These are phyloP conservation scores for Sordariomycetes sp. DNA, from an alignment of 2,329 filamentous ascomycete species.

Conservation along the genomic window DNA sequence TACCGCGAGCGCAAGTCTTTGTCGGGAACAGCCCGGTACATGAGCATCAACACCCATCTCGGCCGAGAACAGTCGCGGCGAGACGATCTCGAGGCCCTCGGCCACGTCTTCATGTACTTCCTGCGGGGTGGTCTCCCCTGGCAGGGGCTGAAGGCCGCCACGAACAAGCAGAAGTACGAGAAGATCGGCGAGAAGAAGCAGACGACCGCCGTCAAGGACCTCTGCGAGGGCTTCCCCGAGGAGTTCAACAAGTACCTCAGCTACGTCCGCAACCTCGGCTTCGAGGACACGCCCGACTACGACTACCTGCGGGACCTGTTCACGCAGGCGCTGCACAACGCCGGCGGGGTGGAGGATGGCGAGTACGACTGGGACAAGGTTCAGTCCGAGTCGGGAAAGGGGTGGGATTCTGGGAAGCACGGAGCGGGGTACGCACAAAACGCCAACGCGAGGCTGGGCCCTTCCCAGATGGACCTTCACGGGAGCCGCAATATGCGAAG, in stretches of 20 bases:
- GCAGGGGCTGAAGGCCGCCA: slow-evolving; percentile 64
- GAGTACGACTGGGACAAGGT: slow-evolving; percentile 99
- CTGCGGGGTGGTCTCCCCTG: slow-evolving; percentile 60
- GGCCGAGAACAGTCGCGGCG: slow-evolving; percentile 91
- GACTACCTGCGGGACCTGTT: slow-evolving; percentile 95
- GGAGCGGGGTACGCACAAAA: slow-evolving; percentile 60
- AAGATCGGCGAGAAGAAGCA: slow-evolving; percentile 99
- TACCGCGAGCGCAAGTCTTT: slow-evolving; percentile 95
- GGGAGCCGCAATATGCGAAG: slow-evolving; percentile 58
- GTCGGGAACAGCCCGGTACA: slow-evolving; percentile 93
- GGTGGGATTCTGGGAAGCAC: slow-evolving; percentile 68
- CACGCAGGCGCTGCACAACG: slow-evolving; percentile 89
- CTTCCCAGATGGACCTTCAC: slow-evolving; percentile 77
- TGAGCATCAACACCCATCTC: slow-evolving; percentile 99
- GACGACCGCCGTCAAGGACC: slow-evolving; percentile 90
- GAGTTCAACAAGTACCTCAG: slow-evolving; percentile 97
- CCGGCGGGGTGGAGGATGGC: slow-evolving; percentile 89
- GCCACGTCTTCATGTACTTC: slow-evolving; percentile 69
- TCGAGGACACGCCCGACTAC: slow-evolving; percentile 97
- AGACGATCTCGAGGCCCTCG: slow-evolving; percentile 86
- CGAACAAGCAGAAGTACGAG: slow-evolving; percentile 96
- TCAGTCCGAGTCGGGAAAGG: slow-evolving; percentile 71
- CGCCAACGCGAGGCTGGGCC: slow-evolving; percentile 66
- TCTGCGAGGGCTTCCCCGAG: slow-evolving; percentile 92
- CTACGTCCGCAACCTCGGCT: slow-evolving; percentile 94